A percentile compares a stretch with the other conserved stretches of the same genome.
Evolutionary conservation across 495 filamentous ascomycete genomes (phyloP).

Genomic region (Aspergillus panamensis): DNA sequence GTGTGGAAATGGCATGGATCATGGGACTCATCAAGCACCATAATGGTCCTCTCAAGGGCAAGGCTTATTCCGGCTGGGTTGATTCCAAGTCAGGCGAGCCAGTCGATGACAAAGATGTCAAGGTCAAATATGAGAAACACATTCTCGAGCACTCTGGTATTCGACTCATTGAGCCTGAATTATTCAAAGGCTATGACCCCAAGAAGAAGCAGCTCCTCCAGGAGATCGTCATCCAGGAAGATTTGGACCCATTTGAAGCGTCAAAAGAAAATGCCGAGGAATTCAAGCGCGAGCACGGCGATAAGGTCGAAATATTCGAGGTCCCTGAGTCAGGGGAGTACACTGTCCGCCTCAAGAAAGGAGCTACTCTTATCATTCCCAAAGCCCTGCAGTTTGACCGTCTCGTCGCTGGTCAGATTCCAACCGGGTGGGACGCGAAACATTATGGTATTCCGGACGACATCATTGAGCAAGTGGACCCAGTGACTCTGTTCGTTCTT

Average conservation of each 20-base stretch:
- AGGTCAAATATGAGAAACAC: constrained; percentile 91
- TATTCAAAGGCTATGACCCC: constrained; percentile 96
- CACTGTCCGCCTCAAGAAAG: constrained; percentile 90
- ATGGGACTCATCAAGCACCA: constrained; percentile 99
- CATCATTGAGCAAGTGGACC: constrained; percentile 96
- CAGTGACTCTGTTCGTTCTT: constrained; percentile 89
- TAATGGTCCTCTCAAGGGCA: constrained; percentile 96
- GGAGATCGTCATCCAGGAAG: constrained; percentile 94
- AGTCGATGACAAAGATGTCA: constrained; percentile 97
- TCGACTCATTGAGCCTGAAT: constrained; percentile 93
- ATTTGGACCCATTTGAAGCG: constrained; percentile 93
- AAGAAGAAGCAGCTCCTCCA: constrained; percentile 98
- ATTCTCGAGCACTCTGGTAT: constrained; percentile 97
- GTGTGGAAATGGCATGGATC: constrained; percentile 99
- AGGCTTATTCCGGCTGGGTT: constrained; percentile 96
- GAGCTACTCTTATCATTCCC: constrained; percentile 87
- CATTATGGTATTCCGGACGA: constrained; percentile 95
- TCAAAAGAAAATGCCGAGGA: constrained; percentile 97
- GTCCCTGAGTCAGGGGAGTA: constrained; percentile 92
- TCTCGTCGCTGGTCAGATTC: constrained; percentile 93
- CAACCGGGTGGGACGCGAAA: constrained; percentile 94
- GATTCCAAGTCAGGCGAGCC: constrained; percentile 91
- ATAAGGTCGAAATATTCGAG: constrained; percentile 96
- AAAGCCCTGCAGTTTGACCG: constrained; percentile 97
- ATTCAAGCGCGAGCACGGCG: constrained; percentile 94